Percentiles rank a stretch among this genome's conserved stretches.
These are phyloP conservation scores for Coemansia aciculifera DNA, from an alignment of 192 early-diverging fungal genomes.

Conservation along the genomic window DNA sequence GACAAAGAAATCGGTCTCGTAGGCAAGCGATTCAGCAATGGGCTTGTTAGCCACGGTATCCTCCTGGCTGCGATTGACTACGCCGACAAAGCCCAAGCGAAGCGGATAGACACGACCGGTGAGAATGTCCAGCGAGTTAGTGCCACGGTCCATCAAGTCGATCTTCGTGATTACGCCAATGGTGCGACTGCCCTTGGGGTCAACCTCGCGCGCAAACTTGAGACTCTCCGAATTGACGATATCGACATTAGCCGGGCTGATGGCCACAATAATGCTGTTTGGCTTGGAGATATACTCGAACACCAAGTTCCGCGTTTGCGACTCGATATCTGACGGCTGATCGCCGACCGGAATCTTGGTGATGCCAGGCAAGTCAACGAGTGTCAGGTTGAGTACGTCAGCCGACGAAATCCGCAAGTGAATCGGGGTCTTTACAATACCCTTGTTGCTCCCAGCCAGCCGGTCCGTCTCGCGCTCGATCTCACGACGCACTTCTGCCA, in stretches of 20 bases:
- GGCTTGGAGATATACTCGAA: constrained; percentile 80
- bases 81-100: constrained; percentile 79
- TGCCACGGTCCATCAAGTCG: constrained; percentile 84
- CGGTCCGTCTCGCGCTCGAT: constrained; percentile 79
- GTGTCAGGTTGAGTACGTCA: constrained; percentile 75
- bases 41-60: constrained; percentile 73
- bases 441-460: constrained; percentile 78
- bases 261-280: constrained; percentile 82
- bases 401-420: constrained; percentile 76
- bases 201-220: constrained; percentile 83
- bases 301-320: constrained; percentile 73
- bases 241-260: constrained; percentile 80
- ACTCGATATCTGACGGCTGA: constrained; percentile 81
- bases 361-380: constrained; percentile 81
- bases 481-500: constrained; percentile 73
- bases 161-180: constrained; percentile 82
- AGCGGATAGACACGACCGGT: constrained; percentile 74
- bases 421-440: constrained; percentile 74
- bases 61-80: constrained; percentile 81
- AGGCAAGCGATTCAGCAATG: constrained; percentile 67
- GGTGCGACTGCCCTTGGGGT: constrained; percentile 75
- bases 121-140: constrained; percentile 77
- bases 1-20: constrained; percentile 70
- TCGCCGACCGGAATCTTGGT: constrained; percentile 78
- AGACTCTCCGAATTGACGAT: constrained; percentile 83